Conservation (phyloP, 495 filamentous ascomycete genomes). For the Collariella sp. region DNA sequence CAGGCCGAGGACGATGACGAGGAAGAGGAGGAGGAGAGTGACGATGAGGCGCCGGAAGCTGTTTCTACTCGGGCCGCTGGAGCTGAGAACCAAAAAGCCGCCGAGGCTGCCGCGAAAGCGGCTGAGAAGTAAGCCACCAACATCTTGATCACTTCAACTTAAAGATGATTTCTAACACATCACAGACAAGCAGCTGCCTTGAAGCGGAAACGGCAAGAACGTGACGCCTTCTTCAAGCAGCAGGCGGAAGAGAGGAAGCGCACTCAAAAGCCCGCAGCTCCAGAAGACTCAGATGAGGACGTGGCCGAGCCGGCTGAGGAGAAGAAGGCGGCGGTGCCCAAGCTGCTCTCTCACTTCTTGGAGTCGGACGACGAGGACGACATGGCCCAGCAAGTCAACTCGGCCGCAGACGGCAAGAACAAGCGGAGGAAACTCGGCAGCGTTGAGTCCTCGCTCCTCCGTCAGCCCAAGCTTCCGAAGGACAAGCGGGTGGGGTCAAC, state of each 20-base stretch:
- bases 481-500: constrained; percentile 36
- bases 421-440: constrained; percentile 32
- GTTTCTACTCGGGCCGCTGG: constrained; percentile 35
- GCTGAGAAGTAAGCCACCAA: constrained; percentile 31
- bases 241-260: constrained; percentile 38
- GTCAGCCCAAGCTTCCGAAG: constrained; percentile 23
- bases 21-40: constrained; percentile 26
- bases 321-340: constrained; percentile 29
- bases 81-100: constrained; percentile 27
- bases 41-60: constrained; percentile 37
- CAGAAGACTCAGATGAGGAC: constrained; percentile 11
- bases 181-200: constrained; percentile 33
- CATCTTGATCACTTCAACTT: not conserved
- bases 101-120: constrained; percentile 31
- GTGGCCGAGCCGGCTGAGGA: constrained; percentile 17
- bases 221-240: constrained; percentile 37
- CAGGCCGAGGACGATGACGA: constrained; percentile 20
- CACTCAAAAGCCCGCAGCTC: constrained; percentile 1
- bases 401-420: constrained; percentile 13
- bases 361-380: constrained; percentile 38
- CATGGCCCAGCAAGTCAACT: constrained; percentile 13
- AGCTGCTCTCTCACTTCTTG: constrained; percentile 37
- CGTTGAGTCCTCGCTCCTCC: constrained; percentile 17
- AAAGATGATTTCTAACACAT: constrained; percentile 3
- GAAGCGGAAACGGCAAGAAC: constrained; percentile 40